These are phyloP conservation scores for Ceratopteris richardii DNA, from an alignment of 75 land plant genomes.

Conservation along the genomic window DNA sequence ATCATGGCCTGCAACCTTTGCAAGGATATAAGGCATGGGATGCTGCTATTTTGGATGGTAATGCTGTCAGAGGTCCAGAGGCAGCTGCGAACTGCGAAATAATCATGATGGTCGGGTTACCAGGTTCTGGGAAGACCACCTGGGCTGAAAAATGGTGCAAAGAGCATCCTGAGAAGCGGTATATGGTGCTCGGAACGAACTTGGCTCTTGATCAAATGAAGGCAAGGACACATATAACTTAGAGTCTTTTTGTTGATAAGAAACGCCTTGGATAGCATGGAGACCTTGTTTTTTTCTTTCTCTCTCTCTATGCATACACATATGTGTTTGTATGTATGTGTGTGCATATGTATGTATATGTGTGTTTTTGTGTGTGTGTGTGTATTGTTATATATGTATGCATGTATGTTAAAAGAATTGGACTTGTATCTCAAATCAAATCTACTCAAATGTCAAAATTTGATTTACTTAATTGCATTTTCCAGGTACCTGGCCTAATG, in stretches of 20 bases:
- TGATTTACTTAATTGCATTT: too few species aligned
- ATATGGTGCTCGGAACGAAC: constrained; percentile 47
- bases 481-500: constrained; percentile 38
- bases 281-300: too few species aligned
- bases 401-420: too few species aligned
- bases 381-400: too few species aligned
- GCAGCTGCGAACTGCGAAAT: constrained; percentile 36
- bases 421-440: too few species aligned
- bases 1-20: constrained; percentile 35
- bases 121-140: constrained; percentile 46
- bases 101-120: constrained; percentile 51
- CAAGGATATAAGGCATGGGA: constrained; percentile 49
- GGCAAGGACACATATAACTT: constrained; percentile 10
- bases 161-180: constrained; percentile 44
- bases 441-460: too few species aligned
- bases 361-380: too few species aligned
- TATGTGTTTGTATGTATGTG: too few species aligned
- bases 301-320: too few species aligned
- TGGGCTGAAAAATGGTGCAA: constrained; percentile 48
- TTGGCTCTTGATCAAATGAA: constrained; percentile 52
- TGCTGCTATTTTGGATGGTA: constrained; percentile 31
- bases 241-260: neutral
- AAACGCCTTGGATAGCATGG: neutral
- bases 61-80: constrained; percentile 29
- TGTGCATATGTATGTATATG: too few species aligned